phyloP scores from a whole-genome alignment of 192 early-diverging fungal species.

The Coemansia biformis region DNA sequence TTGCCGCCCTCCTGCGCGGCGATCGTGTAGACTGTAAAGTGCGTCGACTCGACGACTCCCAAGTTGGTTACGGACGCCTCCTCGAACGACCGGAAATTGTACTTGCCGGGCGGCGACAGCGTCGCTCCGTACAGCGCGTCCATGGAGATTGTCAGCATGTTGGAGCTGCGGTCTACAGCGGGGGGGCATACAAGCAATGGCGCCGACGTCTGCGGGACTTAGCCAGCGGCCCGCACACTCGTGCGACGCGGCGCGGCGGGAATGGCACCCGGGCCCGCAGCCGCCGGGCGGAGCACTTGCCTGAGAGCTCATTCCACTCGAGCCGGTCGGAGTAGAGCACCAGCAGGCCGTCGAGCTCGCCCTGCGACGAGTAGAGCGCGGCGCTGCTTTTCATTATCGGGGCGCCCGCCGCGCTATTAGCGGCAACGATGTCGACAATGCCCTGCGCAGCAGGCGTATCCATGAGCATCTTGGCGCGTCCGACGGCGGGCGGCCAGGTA shows the following conservation, averaged over 20 bases:
- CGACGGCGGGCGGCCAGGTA: no score
- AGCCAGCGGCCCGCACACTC: neutral
- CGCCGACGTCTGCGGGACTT: no score
- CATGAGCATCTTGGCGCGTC: no score
- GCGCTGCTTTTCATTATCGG: slow-evolving; percentile 39
- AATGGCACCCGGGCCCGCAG: no score
- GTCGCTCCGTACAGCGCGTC: slow-evolving; percentile 46
- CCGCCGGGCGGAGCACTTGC: no score
- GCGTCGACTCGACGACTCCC: slow-evolving; percentile 33
- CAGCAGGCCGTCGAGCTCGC: slow-evolving; percentile 39
- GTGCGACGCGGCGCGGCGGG: neutral
- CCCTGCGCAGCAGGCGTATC: no score
- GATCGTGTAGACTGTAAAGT: slow-evolving; percentile 49
- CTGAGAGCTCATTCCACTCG: slow-evolving; percentile 40
- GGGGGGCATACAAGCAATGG: no score
- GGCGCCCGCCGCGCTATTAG: slow-evolving; percentile 3
- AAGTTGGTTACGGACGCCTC: slow-evolving; percentile 24
- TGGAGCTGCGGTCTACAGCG: slow-evolving; percentile 31
- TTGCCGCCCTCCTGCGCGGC: slow-evolving; percentile 34
- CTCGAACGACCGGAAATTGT: slow-evolving; percentile 50
- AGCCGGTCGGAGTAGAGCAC: slow-evolving; percentile 31
- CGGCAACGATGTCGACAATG: slow-evolving; percentile 7
- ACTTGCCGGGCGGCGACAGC: slow-evolving; percentile 38
- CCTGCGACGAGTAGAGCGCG: slow-evolving; percentile 46
- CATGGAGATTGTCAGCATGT: slow-evolving; percentile 43